A percentile compares a stretch with the other conserved stretches of the same genome.
phyloP scores from a whole-genome alignment of 495 filamentous ascomycete species.

The Hyaloscypha hepaticicola region DNA sequence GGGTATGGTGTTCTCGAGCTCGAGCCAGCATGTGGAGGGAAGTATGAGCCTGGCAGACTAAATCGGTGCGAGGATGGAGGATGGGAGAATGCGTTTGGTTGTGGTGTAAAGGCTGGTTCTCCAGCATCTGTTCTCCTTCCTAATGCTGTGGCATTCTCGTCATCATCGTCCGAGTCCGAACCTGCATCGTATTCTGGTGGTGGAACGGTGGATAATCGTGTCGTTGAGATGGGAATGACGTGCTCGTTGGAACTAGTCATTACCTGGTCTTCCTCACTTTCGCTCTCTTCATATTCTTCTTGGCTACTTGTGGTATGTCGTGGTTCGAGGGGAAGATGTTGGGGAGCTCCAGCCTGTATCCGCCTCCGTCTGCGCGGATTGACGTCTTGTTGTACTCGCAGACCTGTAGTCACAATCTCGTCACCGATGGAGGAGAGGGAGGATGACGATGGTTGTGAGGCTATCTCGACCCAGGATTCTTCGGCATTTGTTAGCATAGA shows the following conservation, averaged over 20 bases:
- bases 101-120: constrained; percentile 70
- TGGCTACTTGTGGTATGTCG: constrained; percentile 71
- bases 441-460: constrained; percentile 85
- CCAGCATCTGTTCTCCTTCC: constrained; percentile 51
- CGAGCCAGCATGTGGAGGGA: constrained; percentile 40
- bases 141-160: constrained; percentile 79
- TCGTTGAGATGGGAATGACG: constrained; percentile 38
- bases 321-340: constrained; percentile 40
- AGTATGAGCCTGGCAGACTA: constrained; percentile 38
- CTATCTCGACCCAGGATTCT: constrained; percentile 98
- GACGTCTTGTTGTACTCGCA: constrained; percentile 61
- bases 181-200: constrained; percentile 41
- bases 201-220: constrained; percentile 23
- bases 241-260: constrained; percentile 86
- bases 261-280: constrained; percentile 79
- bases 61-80: constrained; percentile 61
- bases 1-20: constrained; percentile 32
- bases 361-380: constrained; percentile 35
- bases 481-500: constrained; percentile 15
- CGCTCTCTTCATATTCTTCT: constrained; percentile 81
- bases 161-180: constrained; percentile 59
- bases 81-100: constrained; percentile 88
- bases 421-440: constrained; percentile 88
- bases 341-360: constrained; percentile 29
- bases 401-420: constrained; percentile 83